These are phyloP conservation scores for Fusarium armeniacum DNA, from an alignment of 2,329 filamentous ascomycete genomes.

Conservation along the genomic window DNA sequence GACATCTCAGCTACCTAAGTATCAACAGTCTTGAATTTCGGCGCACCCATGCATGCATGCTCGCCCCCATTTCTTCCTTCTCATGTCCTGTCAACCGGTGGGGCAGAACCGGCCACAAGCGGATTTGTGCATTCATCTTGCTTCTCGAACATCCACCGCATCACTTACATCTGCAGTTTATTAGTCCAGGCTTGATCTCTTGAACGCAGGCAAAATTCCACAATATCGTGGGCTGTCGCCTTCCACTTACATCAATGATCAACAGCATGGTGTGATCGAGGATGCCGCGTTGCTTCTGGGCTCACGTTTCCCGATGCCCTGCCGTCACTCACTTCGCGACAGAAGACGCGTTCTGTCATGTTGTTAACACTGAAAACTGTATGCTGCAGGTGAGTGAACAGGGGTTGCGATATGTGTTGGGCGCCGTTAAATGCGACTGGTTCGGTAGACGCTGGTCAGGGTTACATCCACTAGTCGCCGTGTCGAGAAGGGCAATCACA, in stretches of 20 bases:
- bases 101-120: conserved; percentile 17
- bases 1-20: not conserved
- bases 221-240: not conserved
- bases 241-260: conserved; percentile 10
- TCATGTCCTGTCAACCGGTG: conserved; percentile 20
- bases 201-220: conserved; percentile 12
- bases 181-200: conserved; percentile 3
- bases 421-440: conserved; percentile 38
- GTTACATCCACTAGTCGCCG: conserved; percentile 35
- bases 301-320: not conserved
- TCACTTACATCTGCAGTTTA: conserved; percentile 17
- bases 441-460: conserved; percentile 33
- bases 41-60: conserved; percentile 6
- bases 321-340: not conserved
- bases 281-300: not conserved
- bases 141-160: conserved; percentile 12
- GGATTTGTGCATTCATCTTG: conserved; percentile 21
- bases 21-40: conserved; percentile 8
- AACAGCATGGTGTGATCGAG: conserved; percentile 5
- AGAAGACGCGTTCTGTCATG: conserved; percentile 1
- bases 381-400: conserved; percentile 9
- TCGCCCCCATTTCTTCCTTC: conserved; percentile 16
- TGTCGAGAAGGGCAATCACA: conserved; percentile 20
- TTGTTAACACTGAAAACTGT: not conserved
- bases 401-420: conserved; percentile 12